These are phyloP conservation scores for Acacia confusa DNA, from an alignment of 306 rosid genomes.

Conservation along the genomic window DNA sequence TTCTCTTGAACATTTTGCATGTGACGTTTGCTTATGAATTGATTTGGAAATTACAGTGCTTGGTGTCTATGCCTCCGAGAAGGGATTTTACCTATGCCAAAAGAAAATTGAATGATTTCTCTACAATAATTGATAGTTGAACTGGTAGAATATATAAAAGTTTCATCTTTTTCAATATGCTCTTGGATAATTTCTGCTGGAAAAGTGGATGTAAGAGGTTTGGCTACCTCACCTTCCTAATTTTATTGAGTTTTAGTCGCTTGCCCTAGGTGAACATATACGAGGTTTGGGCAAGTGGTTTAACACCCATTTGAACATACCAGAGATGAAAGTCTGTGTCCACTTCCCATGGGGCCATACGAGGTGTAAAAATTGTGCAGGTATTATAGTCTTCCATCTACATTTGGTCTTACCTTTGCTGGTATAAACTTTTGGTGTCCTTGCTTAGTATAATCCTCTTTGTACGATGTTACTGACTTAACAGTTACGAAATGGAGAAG, in stretches of 20 bases:
- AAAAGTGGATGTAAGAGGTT: not conserved
- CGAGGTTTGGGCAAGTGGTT: not conserved
- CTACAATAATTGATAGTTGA: not conserved
- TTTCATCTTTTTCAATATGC: not conserved
- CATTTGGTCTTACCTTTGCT: not conserved
- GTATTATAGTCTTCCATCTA: not conserved
- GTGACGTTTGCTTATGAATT: not conserved
- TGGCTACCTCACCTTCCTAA: not conserved
- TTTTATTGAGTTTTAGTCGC: not conserved
- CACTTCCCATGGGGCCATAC: not conserved
- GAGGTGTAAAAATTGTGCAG: not conserved
- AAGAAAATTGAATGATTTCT: not conserved
- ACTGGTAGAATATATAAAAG: not conserved
- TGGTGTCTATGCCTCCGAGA: not conserved
- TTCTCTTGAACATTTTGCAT: not conserved
- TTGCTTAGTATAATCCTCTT: not conserved
- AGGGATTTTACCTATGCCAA: not conserved
- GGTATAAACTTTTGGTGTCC: not conserved
- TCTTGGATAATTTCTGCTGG: not conserved
- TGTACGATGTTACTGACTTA: not conserved
- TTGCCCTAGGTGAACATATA: not conserved
- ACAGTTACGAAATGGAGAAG: not conserved
- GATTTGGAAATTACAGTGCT: not conserved
- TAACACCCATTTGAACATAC: not conserved
- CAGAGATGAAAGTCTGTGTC: not conserved